phyloP scores from a whole-genome alignment of 1,284 basidiomycete genomes.

The Hymenochaete sp. region DNA sequence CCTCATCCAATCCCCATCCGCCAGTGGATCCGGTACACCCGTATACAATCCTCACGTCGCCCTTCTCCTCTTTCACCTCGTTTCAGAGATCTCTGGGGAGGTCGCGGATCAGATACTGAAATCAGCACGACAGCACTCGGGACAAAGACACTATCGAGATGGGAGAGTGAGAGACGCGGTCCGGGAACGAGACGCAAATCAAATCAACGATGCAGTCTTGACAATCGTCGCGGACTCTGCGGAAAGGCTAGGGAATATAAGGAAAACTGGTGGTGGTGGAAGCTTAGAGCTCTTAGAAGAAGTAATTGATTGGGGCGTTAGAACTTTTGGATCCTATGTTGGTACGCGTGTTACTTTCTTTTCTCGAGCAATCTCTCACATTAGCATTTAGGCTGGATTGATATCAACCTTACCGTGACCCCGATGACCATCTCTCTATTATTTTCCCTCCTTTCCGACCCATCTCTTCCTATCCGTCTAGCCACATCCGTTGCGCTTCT shows the following conservation, averaged over 20 bases:
- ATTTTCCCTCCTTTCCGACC: constrained; percentile 79
- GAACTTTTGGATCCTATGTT: constrained; percentile 90
- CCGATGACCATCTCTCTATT: constrained; percentile 82
- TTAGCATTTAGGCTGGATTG: constrained; percentile 81
- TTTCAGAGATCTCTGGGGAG: constrained; percentile 88
- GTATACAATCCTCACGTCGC: constrained; percentile 73
- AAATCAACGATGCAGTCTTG: constrained; percentile 83
- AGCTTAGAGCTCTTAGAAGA: constrained; percentile 58
- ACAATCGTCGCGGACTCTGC: constrained; percentile 74
- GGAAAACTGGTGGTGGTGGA: constrained; percentile 38
- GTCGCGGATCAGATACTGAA: constrained; percentile 88
- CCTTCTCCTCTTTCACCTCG: constrained; percentile 78
- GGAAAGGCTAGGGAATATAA: constrained; percentile 46
- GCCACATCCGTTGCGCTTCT: constrained; percentile 76
- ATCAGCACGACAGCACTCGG: constrained; percentile 65
- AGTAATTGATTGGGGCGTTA: constrained; percentile 81
- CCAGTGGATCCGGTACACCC: constrained; percentile 34
- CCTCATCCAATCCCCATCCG: constrained; percentile 48
- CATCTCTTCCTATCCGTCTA: constrained; percentile 70
- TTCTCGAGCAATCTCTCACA: not conserved
- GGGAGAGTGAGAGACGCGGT: constrained; percentile 82
- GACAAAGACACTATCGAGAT: constrained; percentile 70
- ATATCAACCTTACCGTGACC: constrained; percentile 93
- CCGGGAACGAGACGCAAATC: constrained; percentile 77
- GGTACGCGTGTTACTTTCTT: constrained; percentile 47